Conservation (phyloP, 2,329 filamentous ascomycete species). For the Microcyclospora tardicrescens region DNA sequence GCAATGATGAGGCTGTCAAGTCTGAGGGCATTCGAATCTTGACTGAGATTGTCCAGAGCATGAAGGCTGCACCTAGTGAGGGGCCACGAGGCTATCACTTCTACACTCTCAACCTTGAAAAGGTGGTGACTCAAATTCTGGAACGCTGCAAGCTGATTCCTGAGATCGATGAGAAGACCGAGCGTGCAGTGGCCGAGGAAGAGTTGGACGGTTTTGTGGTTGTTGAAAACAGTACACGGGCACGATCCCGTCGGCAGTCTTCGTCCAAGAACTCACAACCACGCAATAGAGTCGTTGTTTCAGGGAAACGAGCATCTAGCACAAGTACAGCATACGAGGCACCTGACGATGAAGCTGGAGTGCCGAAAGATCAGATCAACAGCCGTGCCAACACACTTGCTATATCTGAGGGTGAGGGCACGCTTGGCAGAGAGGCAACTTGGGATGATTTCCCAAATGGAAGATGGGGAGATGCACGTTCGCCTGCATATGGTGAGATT, state of each 20-base stretch:
- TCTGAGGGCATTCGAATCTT: conserved; percentile 68
- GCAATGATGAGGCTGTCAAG: conserved; percentile 73
- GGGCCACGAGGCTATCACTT: conserved; percentile 81
- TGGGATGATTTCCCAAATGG: conserved; percentile 99
- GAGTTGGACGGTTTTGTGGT: conserved; percentile 25
- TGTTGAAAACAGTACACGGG: conserved; percentile 36
- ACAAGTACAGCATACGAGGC: conserved; percentile 47
- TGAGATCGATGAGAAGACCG: conserved; percentile 33
- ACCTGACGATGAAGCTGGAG: conserved; percentile 60
- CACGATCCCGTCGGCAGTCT: conserved; percentile 42
- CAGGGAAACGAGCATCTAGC: conserved; percentile 41
- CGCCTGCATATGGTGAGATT: conserved; percentile 88
- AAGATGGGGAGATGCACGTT: conserved; percentile 84
- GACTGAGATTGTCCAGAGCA: conserved; percentile 66
- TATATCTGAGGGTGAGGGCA: conserved; percentile 86
- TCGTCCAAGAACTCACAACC: conserved; percentile 75
- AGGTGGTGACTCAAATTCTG: conserved; percentile 84
- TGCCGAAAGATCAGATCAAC: conserved; percentile 60
- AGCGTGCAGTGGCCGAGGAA: conserved; percentile 15
- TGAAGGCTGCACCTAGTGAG: conserved; percentile 49
- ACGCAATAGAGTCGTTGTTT: conserved; percentile 73
- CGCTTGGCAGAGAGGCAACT: conserved; percentile 81
- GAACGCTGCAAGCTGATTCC: conserved; percentile 78
- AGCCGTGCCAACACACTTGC: conserved; percentile 69
- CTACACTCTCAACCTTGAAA: conserved; percentile 93